phyloP scores from a whole-genome alignment of 1,284 basidiomycete species.

The Vanrija sp. region DNA sequence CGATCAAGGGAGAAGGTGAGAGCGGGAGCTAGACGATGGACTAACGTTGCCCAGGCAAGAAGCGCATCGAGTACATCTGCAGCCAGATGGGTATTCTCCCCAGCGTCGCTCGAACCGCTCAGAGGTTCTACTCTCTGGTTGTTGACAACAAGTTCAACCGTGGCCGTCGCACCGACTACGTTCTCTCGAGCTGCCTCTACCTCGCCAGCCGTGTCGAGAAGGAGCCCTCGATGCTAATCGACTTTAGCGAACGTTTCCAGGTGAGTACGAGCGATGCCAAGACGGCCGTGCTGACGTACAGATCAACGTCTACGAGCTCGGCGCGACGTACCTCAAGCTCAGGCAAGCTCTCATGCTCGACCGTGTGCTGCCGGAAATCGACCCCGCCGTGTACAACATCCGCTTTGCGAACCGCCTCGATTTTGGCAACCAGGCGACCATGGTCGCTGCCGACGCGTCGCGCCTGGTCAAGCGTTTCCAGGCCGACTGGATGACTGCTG shows the following conservation, averaged over 20 bases:
- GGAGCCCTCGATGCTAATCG: constrained; percentile 90
- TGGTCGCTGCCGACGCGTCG: constrained; percentile 88
- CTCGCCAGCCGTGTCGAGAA: constrained; percentile 89
- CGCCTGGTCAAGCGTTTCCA: constrained; percentile 92
- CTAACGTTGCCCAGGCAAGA: constrained; percentile 57
- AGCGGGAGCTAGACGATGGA: neutral
- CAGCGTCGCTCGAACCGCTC: constrained; percentile 73
- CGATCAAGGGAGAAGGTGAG: constrained; percentile 39
- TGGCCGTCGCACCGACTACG: constrained; percentile 85
- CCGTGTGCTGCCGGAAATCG: constrained; percentile 64
- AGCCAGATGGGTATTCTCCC: constrained; percentile 73
- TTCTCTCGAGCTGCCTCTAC: constrained; percentile 93
- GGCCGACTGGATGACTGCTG: constrained; percentile 95
- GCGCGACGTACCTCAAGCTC: constrained; percentile 91
- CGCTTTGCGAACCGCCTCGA: constrained; percentile 95
- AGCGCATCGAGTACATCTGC: constrained; percentile 76
- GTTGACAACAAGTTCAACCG: constrained; percentile 92
- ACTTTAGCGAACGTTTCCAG: constrained; percentile 89
- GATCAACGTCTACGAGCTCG: constrained; percentile 98
- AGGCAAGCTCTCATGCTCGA: constrained; percentile 80
- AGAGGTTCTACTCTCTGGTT: constrained; percentile 86
- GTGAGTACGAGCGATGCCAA: constrained; percentile 50
- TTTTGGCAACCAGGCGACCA: constrained; percentile 89
- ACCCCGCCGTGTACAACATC: constrained; percentile 95
- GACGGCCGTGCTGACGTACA: constrained; percentile 44